Conservation (phyloP, 805 yeast genomes). For the Teunomyces gatunensis region DNA sequence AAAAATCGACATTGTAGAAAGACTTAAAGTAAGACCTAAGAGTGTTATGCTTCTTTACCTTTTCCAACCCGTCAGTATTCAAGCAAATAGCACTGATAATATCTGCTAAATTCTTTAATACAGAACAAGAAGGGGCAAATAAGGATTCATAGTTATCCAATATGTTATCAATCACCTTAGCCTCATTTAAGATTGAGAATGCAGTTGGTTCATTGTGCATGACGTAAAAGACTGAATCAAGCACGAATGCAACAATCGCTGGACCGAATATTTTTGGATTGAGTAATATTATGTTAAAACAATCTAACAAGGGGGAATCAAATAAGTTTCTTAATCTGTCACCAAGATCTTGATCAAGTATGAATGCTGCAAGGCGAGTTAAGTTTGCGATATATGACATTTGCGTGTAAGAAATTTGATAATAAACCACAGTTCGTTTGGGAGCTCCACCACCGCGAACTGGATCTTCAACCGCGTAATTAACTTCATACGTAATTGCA, state of each 20-base stretch:
- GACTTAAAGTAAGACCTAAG: constrained; percentile 46
- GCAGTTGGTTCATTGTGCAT: constrained; percentile 92
- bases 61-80: constrained; percentile 66
- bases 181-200: constrained; percentile 73
- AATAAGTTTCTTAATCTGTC: constrained; percentile 82
- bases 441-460: constrained; percentile 58
- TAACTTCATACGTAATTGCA: constrained; percentile 60
- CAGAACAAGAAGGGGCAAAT: constrained; percentile 55
- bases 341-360: constrained; percentile 73
- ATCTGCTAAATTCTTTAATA: constrained; percentile 64
- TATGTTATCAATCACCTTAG: constrained; percentile 65
- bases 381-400: constrained; percentile 48
- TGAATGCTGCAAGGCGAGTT: constrained; percentile 59
- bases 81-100: constrained; percentile 80
- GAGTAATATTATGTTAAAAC: constrained; percentile 56
- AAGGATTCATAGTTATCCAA: constrained; percentile 55
- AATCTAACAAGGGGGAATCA: constrained; percentile 73
- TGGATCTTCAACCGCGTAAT: constrained; percentile 60
- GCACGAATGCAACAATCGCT: constrained; percentile 54
- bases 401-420: constrained; percentile 57
- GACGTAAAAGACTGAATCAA: constrained; percentile 65
- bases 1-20: constrained; percentile 47
- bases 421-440: constrained; percentile 42
- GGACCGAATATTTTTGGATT: constrained; percentile 67
- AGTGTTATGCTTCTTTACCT: constrained; percentile 44